Evolutionary conservation across 2,329 filamentous ascomycete species (phyloP).

Genomic region (Geosmithia flava): DNA sequence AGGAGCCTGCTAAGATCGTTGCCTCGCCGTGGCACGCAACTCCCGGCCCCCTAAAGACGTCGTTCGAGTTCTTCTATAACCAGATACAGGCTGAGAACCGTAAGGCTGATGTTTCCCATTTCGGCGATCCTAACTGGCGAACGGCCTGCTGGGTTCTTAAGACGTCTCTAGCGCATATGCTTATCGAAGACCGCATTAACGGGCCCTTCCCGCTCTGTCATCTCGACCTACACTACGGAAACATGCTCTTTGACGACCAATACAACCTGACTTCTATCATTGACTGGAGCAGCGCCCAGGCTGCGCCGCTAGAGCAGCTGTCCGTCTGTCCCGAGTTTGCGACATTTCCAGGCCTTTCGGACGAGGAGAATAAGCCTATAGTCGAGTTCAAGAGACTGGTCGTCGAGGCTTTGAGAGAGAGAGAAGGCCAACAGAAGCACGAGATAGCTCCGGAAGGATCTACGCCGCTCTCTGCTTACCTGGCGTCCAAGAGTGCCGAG

Average conservation of each 20-base stretch:
- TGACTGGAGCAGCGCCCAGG: conserved; percentile 14
- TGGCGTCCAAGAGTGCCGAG: conserved; percentile 9
- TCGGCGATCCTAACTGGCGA: conserved; percentile 12
- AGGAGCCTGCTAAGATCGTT: conserved; percentile 8
- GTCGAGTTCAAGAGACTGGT: conserved; percentile 7
- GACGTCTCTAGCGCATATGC: conserved; percentile 11
- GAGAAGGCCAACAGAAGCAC: conserved; percentile 5
- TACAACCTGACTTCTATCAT: neutral
- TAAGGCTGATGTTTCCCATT: conserved; percentile 7
- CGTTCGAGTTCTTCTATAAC: conserved; percentile 15
- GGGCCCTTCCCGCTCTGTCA: conserved; percentile 22
- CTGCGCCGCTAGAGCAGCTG: conserved; percentile 19
- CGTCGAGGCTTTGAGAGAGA: conserved; percentile 5
- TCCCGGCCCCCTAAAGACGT: conserved; percentile 12
- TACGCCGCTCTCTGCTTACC: conserved; percentile 8
- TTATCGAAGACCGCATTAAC: conserved; percentile 5
- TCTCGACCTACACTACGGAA: conserved; percentile 20
- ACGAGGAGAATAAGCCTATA: conserved; percentile 13
- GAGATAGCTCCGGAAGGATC: conserved; percentile 1
- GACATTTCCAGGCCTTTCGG: conserved; percentile 13
- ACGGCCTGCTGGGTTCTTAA: conserved; percentile 19
- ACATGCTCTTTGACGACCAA: neutral
- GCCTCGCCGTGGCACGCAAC: conserved; percentile 9
- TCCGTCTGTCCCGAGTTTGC: conserved; percentile 19
- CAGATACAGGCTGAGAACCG: conserved; percentile 12